Evolutionary conservation across 306 rosid species (phyloP).

Genomic region (Vicia villosa): DNA sequence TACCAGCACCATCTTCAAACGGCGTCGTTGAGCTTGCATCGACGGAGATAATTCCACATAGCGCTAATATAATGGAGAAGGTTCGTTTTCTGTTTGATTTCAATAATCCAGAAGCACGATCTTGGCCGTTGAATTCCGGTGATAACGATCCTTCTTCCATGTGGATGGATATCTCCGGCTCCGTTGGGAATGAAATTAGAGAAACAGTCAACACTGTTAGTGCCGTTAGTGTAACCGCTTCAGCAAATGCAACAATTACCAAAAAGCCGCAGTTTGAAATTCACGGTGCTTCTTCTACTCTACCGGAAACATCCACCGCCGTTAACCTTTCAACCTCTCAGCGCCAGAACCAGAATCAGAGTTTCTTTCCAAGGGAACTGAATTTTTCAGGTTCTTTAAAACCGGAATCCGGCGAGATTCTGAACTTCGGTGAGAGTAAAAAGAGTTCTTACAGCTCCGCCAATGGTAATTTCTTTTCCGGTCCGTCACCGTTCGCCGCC

Average conservation of each 20-base stretch:
- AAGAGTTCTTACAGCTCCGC: constrained; percentile 34
- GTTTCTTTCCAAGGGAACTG: constrained; percentile 61
- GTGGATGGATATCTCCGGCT: constrained; percentile 64
- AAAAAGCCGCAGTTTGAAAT: constrained; percentile 45
- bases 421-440: constrained; percentile 79
- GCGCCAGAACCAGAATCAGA: constrained; percentile 40
- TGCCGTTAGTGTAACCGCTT: neutral
- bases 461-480: constrained; percentile 50
- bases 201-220: neutral
- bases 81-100: constrained; percentile 72
- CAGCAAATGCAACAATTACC: neutral
- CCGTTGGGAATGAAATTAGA: neutral
- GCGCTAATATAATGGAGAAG: constrained; percentile 72
- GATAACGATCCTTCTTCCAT: constrained; percentile 82
- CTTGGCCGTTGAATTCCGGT: constrained; percentile 57
- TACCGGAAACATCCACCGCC: constrained; percentile 59
- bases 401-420: constrained; percentile 87
- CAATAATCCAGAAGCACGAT: constrained; percentile 50
- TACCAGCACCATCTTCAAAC: constrained; percentile 58
- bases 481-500: constrained; percentile 46
- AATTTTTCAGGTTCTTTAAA: constrained; percentile 69
- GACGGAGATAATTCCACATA: constrained; percentile 56
- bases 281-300: constrained; percentile 47
- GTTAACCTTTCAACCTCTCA: constrained; percentile 34
- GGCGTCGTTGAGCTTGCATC: constrained; percentile 92